A percentile compares a stretch with the other conserved stretches of the same genome.
phyloP scores from a whole-genome alignment of 805 yeast species.

The Metschnikowia baotianmanensis region DNA sequence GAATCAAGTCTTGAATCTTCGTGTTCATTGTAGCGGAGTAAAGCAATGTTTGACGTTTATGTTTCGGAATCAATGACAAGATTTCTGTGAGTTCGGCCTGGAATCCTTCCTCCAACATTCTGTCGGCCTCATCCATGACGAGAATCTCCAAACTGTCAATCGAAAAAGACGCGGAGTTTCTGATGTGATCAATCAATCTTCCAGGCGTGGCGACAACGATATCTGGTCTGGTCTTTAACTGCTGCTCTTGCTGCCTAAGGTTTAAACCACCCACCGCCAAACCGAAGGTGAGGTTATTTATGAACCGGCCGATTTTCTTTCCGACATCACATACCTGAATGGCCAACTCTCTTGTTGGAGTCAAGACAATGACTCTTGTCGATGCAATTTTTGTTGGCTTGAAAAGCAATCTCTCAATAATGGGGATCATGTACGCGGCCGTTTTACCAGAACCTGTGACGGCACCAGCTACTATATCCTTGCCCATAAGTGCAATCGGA shows the following conservation, averaged over 20 bases:
- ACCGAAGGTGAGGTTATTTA: conserved; percentile 78
- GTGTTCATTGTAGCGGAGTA: conserved; percentile 99
- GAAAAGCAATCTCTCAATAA: conserved; percentile 84
- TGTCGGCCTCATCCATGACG: conserved; percentile 96
- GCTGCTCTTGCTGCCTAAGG: conserved; percentile 92
- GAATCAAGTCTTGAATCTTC: conserved; percentile 80
- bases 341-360: conserved; percentile 98
- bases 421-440: conserved; percentile 96
- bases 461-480: conserved; percentile 98
- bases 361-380: conserved; percentile 84
- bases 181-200: conserved; percentile 93
- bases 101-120: conserved; percentile 99
- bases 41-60: conserved; percentile 87
- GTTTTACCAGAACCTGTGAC: conserved; percentile 99
- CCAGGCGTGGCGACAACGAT: conserved; percentile 98
- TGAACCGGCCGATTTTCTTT: conserved; percentile 73
- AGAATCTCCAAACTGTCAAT: conserved; percentile 90
- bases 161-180: conserved; percentile 90
- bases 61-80: conserved; percentile 73
- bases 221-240: conserved; percentile 89
- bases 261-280: conserved; percentile 98
- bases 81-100: conserved; percentile 93
- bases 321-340: conserved; percentile 96
- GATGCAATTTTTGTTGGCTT: conserved; percentile 84
- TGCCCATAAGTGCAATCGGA: conserved; percentile 90